Evolutionary conservation across 2,329 filamentous ascomycete species (phyloP), one percentile per base, ranked within the genome.

Genomic region (Beauveria scarabaeidicola): DNA sequence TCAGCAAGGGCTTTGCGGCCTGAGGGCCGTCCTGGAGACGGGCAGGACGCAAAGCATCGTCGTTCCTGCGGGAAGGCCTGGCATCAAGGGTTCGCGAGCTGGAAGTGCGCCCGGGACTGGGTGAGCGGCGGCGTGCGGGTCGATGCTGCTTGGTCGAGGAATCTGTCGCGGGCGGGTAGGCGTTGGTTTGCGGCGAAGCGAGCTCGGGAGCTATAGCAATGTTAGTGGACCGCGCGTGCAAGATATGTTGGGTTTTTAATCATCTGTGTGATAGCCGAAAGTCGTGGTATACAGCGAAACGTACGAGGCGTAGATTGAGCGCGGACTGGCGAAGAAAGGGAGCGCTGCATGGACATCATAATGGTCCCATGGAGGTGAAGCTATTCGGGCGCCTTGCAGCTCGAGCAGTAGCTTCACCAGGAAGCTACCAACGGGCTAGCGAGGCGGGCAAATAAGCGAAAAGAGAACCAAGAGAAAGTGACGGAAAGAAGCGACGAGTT

Each of bases 281-380:
- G 15, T 27, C 13, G 38, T 6, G 13, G 17, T 29, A 17, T 36
- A n/a, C 9, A 46, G 38, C 29, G 11, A 52, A 65, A 86, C 84
- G 71, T 85, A 87, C 84, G 78, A 68, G 79, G 75, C 72, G 81
- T 80, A 65, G 80, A 76, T 68, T 79, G 77, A 65, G 79, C 76
- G 74, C 79, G 79, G 73, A 83, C 82, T 67, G 83, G 81, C 72
- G 84, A 85, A 65, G 84, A 86, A 63, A 81, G 75, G 64, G 82
- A 84, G 67, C 80, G 80, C 74, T 84, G 80, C 81, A 84, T 83
- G 73, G 81, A 80, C 70, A 81, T 80, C 79, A 84, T 83, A 73
- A 71, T 80, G 78, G 73, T 72, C 72, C 74, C 77, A 78, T 79
- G 69, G 68, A 71, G 68, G 65, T 59, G 53, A 64, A 63, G 65